Conservation (phyloP, 2,329 filamentous ascomycete genomes). For the Blumeriella jaapii region DNA sequence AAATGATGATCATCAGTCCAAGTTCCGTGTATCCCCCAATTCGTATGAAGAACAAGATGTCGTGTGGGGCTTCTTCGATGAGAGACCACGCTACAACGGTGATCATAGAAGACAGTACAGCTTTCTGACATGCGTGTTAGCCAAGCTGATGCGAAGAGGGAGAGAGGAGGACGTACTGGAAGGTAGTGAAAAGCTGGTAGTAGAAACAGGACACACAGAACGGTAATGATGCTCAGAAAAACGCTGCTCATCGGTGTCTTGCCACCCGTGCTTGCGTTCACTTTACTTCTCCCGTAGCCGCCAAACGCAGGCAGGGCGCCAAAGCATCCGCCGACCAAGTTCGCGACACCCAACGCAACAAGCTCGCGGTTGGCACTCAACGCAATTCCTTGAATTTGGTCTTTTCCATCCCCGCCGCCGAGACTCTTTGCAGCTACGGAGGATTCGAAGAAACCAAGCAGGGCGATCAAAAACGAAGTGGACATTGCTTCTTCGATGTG, state of each 20-base stretch:
- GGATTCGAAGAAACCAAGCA: conserved; percentile 97
- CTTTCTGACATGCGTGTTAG: conserved; percentile 52
- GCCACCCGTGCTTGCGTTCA: conserved; percentile 85
- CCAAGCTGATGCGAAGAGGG: conserved; percentile 6
- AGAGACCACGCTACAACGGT: conserved; percentile 90
- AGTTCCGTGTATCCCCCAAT: conserved; percentile 84
- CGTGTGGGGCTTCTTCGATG: conserved; percentile 89
- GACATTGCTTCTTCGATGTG: conserved; percentile 80
- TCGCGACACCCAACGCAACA: conserved; percentile 80
- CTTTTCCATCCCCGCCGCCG: conserved; percentile 44
- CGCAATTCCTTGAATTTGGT: conserved; percentile 65
- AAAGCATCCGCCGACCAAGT: conserved; percentile 84
- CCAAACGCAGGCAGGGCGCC: conserved; percentile 90
- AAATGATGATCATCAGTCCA: conserved; percentile 78
- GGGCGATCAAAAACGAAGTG: conserved; percentile 83
- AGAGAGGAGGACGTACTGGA: conserved; percentile 51
- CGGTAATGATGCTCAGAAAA: conserved; percentile 69
- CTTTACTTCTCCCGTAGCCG: conserved; percentile 90
- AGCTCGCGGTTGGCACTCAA: conserved; percentile 88
- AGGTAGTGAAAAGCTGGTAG: conserved; percentile 91
- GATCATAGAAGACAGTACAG: conserved; percentile 86
- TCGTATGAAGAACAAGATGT: conserved; percentile 77
- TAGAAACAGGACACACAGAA: conserved; percentile 70
- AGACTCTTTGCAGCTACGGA: conserved; percentile 92
- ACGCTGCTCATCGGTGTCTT: conserved; percentile 91